phyloP scores from a whole-genome alignment of 371 early-diverging fungal species.

The Mortierella sp. region DNA sequence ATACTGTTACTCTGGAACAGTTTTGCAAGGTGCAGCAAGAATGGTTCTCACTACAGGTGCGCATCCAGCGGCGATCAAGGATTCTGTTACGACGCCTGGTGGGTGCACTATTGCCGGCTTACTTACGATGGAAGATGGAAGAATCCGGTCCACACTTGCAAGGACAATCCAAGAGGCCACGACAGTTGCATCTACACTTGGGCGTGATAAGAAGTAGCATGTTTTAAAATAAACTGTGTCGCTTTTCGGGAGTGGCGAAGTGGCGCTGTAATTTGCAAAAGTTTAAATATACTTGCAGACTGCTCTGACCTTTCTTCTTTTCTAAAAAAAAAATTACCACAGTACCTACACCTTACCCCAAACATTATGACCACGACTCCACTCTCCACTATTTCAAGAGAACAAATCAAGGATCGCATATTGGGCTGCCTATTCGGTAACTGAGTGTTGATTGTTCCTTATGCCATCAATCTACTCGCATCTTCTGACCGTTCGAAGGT shows the following conservation, averaged over 20 bases:
- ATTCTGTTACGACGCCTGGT: constrained; percentile 67
- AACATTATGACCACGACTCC: not conserved
- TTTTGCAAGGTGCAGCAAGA: constrained; percentile 65
- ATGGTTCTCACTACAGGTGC: constrained; percentile 64
- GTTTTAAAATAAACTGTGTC: not conserved
- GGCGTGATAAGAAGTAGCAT: constrained; percentile 50
- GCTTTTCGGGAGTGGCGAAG: not conserved
- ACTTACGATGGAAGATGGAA: constrained; percentile 68
- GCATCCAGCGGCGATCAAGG: constrained; percentile 68
- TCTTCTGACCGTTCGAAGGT: not conserved
- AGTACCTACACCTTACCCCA: no score
- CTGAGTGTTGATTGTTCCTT: not conserved
- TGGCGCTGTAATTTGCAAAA: not conserved
- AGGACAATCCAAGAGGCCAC: constrained; percentile 67
- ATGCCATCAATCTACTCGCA: not conserved
- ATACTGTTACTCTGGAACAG: constrained; percentile 12
- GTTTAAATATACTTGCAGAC: not conserved
- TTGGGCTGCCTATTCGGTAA: constrained; percentile 47
- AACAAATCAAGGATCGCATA: constrained; percentile 44
- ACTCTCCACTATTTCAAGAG: constrained; percentile 33
- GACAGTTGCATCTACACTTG: constrained; percentile 62
- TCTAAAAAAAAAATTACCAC: not conserved
- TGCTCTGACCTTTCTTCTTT: not conserved
- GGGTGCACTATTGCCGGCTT: constrained; percentile 71
- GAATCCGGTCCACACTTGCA: constrained; percentile 66